phyloP scores from a whole-genome alignment of 2,329 filamentous ascomycete species.

The Apiospora saccharicola region DNA sequence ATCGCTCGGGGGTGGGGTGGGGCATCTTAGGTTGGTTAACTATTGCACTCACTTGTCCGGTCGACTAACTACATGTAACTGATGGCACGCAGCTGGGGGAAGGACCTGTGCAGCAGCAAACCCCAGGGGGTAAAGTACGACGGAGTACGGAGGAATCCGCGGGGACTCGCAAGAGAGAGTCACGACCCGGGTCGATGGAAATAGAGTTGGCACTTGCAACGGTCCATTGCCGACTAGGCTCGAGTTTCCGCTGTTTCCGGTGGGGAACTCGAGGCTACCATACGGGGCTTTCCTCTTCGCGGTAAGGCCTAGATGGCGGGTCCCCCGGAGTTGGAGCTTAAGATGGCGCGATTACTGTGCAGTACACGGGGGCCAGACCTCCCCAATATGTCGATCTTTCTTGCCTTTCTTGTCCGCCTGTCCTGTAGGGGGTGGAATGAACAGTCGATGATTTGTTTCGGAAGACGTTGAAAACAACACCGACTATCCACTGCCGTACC shows the following conservation, averaged over 20 bases:
- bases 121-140: background rate
- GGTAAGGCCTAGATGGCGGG: background rate
- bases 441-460: background rate
- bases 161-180: background rate
- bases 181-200: background rate
- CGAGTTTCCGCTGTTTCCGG: constrained; percentile 1
- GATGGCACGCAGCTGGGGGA: background rate
- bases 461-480: background rate
- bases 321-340: background rate
- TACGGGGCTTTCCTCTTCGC: background rate
- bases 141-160: background rate
- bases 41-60: background rate
- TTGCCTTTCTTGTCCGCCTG: background rate
- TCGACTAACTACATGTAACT: too few species aligned
- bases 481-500: background rate
- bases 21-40: background rate
- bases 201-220: constrained; percentile 14
- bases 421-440: background rate
- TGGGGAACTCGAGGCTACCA: background rate
- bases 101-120: background rate
- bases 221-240: background rate
- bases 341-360: background rate
- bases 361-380: background rate
- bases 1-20: background rate
- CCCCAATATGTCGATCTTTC: background rate